phyloP scores from a whole-genome alignment of 164 flowering plant species.

The Stephania yunnanensis region DNA sequence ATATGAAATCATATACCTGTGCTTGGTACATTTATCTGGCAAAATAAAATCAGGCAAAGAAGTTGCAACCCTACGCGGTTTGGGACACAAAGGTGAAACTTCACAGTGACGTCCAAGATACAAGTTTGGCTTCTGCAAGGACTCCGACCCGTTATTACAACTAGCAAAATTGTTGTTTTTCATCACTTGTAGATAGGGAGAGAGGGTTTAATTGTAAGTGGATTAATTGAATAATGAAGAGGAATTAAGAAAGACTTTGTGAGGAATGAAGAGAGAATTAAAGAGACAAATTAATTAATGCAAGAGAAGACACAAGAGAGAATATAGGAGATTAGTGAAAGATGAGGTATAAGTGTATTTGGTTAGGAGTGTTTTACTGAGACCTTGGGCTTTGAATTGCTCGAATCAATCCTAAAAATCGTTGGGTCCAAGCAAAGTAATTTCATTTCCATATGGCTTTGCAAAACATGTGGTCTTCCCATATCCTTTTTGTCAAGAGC shows the following conservation, averaged over 20 bases:
- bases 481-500: background rate
- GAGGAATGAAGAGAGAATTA: background rate
- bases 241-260: background rate
- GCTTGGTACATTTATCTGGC: constrained; percentile 33
- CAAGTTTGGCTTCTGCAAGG: constrained; percentile 9
- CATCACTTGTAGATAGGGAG: constrained; percentile 30
- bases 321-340: background rate
- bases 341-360: constrained; percentile 4
- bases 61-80: constrained; percentile 43
- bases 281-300: background rate
- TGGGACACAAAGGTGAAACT: constrained; percentile 44
- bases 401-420: constrained; percentile 22
- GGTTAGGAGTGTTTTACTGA: constrained; percentile 34
- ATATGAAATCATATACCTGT: constrained; percentile 22
- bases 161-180: constrained; percentile 27
- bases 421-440: constrained; percentile 28
- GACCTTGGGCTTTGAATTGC: constrained; percentile 16
- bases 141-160: constrained; percentile 16
- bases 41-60: constrained; percentile 40
- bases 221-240: background rate
- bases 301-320: background rate
- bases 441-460: background rate
- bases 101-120: constrained; percentile 9
- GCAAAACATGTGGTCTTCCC: background rate
- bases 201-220: background rate